phyloP scores from a whole-genome alignment of 495 filamentous ascomycete genomes.

The Penicillium bialowiezense region DNA sequence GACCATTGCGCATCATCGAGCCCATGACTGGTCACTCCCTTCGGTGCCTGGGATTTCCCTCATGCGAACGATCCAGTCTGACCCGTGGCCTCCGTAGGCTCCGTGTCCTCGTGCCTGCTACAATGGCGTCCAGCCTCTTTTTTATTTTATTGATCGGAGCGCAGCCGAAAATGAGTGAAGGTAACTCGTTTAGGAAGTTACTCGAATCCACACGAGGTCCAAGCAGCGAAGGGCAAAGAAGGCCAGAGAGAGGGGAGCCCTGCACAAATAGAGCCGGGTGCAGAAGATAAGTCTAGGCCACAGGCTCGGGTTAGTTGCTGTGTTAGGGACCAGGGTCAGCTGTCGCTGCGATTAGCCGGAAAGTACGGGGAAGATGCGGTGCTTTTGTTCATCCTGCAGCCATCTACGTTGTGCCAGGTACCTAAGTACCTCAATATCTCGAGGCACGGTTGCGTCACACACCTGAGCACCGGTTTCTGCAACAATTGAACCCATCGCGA shows the following conservation, averaged over 20 bases:
- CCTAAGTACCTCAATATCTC: not conserved
- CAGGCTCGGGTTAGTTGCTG: constrained; percentile 1
- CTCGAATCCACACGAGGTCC: not conserved
- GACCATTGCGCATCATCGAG: not conserved
- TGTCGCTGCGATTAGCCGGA: not conserved
- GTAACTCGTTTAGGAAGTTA: constrained; percentile 1
- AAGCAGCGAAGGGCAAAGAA: not conserved
- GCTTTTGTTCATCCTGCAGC: not conserved
- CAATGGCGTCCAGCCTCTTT: not conserved
- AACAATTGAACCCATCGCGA: too few species aligned
- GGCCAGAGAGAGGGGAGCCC: not conserved
- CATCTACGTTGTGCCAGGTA: not conserved
- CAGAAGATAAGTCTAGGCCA: not conserved
- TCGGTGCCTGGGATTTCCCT: not conserved
- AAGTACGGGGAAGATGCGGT: not conserved
- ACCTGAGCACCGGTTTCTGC: not conserved
- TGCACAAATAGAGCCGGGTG: not conserved
- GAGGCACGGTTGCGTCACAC: not conserved
- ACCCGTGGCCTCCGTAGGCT: too few species aligned
- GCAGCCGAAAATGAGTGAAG: not conserved
- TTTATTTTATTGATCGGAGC: not conserved
- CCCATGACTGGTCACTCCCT: not conserved
- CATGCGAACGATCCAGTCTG: not conserved
- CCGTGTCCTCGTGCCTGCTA: constrained; percentile 1
- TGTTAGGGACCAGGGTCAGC: not conserved